Evolutionary conservation across 73 alveolate species (phyloP).

Genomic region (Uronychia setigera): DNA sequence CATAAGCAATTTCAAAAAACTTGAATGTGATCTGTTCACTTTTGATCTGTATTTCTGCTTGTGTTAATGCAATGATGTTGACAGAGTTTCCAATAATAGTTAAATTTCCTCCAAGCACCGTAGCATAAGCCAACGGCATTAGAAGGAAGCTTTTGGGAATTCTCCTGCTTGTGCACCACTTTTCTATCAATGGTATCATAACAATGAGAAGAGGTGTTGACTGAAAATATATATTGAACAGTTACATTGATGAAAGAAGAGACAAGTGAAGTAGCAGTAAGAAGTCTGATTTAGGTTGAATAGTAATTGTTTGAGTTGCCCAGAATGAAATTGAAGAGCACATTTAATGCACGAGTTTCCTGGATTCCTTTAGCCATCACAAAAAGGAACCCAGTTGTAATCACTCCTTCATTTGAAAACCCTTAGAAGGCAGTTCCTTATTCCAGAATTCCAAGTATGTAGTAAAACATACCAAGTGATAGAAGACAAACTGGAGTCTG

Average conservation of each 20-base stretch:
- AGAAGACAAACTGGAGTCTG: not conserved
- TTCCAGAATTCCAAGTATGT: not conserved
- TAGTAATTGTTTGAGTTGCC: not conserved
- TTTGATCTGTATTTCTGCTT: not conserved
- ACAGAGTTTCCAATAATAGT: conserved; percentile 13
- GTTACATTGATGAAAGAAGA: not conserved
- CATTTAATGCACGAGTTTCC: not conserved
- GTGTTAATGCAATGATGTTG: not conserved
- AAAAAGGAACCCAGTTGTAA: not conserved
- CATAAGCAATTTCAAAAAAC: conserved; percentile 9
- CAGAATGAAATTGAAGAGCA: not conserved
- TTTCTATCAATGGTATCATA: conserved; percentile 5
- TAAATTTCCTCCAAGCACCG: conserved; percentile 5
- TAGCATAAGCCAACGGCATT: not conserved
- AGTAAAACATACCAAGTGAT: not conserved
- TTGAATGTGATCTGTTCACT: not conserved
- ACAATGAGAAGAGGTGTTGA: conserved; percentile 1
- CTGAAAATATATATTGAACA: too few species aligned
- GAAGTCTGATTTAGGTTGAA: not conserved
- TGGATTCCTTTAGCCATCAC: conserved; percentile 10
- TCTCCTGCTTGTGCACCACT: not conserved
- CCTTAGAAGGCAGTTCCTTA: not conserved
- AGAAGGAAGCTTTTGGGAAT: not conserved
- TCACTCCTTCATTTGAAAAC: conserved; percentile 4
- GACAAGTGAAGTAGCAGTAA: not conserved